These are phyloP conservation scores for Trichomonas tenax DNA, from an alignment of 208 protist species.

Conservation along the genomic window DNA sequence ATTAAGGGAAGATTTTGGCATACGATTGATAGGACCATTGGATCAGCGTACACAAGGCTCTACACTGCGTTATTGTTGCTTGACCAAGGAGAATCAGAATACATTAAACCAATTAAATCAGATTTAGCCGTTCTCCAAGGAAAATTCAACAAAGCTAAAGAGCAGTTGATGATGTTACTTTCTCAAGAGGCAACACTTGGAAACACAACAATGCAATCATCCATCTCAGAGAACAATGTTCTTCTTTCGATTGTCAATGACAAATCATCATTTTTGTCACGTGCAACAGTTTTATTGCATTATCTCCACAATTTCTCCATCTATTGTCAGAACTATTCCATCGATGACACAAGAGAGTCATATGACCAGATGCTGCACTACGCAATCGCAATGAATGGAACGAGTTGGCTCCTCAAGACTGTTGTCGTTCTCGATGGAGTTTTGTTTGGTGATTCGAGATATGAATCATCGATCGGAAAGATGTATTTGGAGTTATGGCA, in stretches of 20 bases:
- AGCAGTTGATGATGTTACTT: background rate
- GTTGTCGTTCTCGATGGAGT: background rate
- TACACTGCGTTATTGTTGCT: background rate
- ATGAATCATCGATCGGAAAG: background rate
- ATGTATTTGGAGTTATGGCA: background rate
- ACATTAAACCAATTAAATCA: background rate
- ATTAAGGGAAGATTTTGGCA: background rate
- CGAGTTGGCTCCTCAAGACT: background rate
- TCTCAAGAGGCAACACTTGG: background rate
- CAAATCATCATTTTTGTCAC: background rate
- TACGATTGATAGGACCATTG: background rate
- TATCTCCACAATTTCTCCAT: background rate
- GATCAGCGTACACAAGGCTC: background rate
- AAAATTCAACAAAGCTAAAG: background rate
- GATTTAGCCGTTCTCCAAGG: background rate
- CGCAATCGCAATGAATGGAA: background rate
- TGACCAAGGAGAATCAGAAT: background rate
- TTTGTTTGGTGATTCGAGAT: background rate
- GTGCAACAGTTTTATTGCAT: background rate
- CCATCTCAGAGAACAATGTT: background rate
- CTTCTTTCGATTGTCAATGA: background rate
- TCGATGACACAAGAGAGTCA: background rate
- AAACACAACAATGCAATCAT: background rate
- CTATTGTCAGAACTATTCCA: background rate
- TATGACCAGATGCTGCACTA: background rate